These are phyloP conservation scores for Plicaturopsis crispa DNA, from an alignment of 768 basidiomycete species.

Conservation along the genomic window DNA sequence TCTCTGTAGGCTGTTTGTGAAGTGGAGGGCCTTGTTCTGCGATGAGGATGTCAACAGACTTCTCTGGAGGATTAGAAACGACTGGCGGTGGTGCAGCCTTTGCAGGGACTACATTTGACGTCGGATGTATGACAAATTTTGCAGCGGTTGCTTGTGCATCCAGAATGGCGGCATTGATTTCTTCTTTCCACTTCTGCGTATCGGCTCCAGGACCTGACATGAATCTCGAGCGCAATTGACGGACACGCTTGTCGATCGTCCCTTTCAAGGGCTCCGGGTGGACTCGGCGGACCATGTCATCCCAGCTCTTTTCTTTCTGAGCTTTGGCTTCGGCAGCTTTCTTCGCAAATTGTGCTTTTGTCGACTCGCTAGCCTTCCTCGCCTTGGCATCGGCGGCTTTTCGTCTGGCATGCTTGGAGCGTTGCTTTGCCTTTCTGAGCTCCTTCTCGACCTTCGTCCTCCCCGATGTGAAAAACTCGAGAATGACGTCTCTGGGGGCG, in stretches of 20 bases:
- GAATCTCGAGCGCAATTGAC: conserved; percentile 48
- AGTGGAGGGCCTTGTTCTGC: conserved; percentile 40
- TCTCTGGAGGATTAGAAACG: conserved; percentile 39
- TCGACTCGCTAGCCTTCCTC: conserved; percentile 32
- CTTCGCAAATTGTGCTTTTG: conserved; percentile 46
- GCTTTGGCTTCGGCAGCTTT: conserved; percentile 58
- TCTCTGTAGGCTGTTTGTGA: conserved; percentile 18
- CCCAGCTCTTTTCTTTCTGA: conserved; percentile 63
- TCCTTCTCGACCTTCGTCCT: conserved; percentile 32
- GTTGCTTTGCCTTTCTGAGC: conserved; percentile 33
- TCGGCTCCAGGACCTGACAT: conserved; percentile 46
- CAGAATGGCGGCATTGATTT: conserved; percentile 46
- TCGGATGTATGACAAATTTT: conserved; percentile 1
- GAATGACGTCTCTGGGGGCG: conserved; percentile 44
- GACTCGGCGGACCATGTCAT: conserved; percentile 41
- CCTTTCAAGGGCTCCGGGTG: conserved; percentile 47
- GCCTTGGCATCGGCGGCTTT: conserved; percentile 20
- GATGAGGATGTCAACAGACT: conserved; percentile 43
- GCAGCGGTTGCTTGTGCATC: conserved; percentile 38
- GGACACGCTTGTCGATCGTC: conserved; percentile 41
- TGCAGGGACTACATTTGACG: conserved; percentile 5
- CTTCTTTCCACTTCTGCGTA: conserved; percentile 52
- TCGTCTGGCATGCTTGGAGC: conserved; percentile 23
- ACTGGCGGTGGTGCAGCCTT: conserved; percentile 27
- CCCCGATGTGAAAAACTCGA: conserved; percentile 33